These are phyloP conservation scores for Cnidoscolus chayamansa DNA, from an alignment of 441 rosid genomes.

Conservation along the genomic window DNA sequence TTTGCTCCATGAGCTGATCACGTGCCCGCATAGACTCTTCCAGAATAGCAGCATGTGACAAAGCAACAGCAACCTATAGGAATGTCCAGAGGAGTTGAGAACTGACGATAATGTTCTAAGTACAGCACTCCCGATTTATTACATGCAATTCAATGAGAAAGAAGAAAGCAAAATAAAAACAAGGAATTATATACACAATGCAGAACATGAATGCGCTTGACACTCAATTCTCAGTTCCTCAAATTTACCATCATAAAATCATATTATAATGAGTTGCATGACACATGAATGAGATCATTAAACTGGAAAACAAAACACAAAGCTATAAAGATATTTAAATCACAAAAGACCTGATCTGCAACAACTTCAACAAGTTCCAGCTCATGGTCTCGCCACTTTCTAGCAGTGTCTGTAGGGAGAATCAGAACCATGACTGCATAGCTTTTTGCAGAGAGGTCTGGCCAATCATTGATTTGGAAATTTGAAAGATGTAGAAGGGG, in stretches of 20 bases:
- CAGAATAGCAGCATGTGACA: conserved; percentile 89
- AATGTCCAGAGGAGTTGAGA: conserved; percentile 18
- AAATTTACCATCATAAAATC: background rate
- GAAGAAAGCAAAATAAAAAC: background rate
- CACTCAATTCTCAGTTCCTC: background rate
- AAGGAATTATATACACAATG: background rate
- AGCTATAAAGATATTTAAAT: conserved; percentile 14
- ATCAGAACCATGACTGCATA: conserved; percentile 86
- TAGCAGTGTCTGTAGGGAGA: conserved; percentile 73
- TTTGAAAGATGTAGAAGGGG: conserved; percentile 78
- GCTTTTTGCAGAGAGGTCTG: conserved; percentile 69
- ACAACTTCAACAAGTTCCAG: conserved; percentile 90
- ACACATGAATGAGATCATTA: background rate
- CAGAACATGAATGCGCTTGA: background rate
- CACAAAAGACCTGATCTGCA: conserved; percentile 73
- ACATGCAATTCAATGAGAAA: too few relatives aligned
- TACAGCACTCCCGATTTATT: background rate
- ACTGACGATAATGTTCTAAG: background rate
- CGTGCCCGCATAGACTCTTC: conserved; percentile 92
- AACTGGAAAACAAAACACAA: background rate
- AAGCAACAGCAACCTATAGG: conserved; percentile 88
- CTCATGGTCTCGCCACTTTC: conserved; percentile 91
- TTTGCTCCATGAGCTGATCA: conserved; percentile 79
- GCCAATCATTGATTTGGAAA: conserved; percentile 83
- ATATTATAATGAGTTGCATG: background rate